Conservation (phyloP, 768 basidiomycete genomes). For the Leucosporidium creatinivorum region DNA sequence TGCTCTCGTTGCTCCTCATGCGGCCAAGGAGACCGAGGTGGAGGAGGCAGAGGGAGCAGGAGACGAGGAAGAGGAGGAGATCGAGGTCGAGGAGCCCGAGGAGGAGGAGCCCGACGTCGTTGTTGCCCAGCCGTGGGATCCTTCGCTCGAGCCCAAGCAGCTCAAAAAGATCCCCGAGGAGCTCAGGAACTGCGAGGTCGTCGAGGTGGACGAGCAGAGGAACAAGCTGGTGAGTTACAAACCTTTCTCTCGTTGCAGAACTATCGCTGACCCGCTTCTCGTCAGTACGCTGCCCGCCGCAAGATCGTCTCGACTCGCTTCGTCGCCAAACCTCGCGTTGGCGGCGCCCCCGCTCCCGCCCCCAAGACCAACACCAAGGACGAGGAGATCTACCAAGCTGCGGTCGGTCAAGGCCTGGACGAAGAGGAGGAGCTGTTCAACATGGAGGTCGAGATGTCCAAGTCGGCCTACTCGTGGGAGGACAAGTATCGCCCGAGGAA, state of each 20-base stretch:
- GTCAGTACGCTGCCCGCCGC: constrained; percentile 69
- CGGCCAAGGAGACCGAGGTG: constrained; percentile 19
- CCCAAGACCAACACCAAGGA: constrained; percentile 39
- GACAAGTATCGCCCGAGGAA: constrained; percentile 97
- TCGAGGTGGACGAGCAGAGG: constrained; percentile 54
- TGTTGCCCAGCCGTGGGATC: constrained; percentile 48
- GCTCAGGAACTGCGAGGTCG: constrained; percentile 70
- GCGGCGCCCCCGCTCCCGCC: constrained; percentile 41
- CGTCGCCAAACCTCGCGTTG: constrained; percentile 56
- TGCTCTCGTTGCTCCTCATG: constrained; percentile 54
- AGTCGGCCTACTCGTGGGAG: constrained; percentile 93
- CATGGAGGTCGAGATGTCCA: constrained; percentile 73
- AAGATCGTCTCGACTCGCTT: constrained; percentile 77
- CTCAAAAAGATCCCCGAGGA: constrained; percentile 49
- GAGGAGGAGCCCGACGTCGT: constrained; percentile 42
- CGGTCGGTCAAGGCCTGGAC: constrained; percentile 85
- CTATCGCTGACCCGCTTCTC: not conserved
- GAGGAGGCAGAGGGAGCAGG: constrained; percentile 3
- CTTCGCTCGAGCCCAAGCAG: constrained; percentile 16
- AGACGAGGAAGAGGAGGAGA: constrained; percentile 24
- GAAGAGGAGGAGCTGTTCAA: constrained; percentile 92
- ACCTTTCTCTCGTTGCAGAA: not conserved
- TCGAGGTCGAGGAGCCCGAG: constrained; percentile 61
- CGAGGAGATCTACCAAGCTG: constrained; percentile 45
- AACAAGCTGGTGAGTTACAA: constrained; percentile 60